Percentiles rank a stretch among this genome's conserved stretches.
These are phyloP conservation scores for Arthrinium phaeospermum DNA, from an alignment of 2,329 filamentous ascomycete genomes.

Conservation along the genomic window DNA sequence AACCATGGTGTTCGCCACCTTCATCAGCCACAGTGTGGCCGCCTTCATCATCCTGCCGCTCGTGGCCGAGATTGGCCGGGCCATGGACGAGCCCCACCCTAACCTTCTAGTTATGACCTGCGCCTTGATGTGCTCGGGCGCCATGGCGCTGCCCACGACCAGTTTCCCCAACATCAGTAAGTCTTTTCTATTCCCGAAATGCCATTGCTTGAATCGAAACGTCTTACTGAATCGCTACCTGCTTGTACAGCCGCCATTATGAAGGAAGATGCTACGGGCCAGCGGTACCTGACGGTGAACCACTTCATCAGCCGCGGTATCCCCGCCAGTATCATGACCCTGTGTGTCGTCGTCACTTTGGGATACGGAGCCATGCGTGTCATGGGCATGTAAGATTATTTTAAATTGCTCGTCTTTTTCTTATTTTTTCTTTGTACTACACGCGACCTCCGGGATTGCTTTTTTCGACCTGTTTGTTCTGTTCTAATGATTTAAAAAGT, in stretches of 20 bases:
- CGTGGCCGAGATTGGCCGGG: constrained; percentile 81
- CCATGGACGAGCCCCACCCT: constrained; percentile 88
- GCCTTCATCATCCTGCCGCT: constrained; percentile 93
- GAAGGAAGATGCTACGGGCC: constrained; percentile 96
- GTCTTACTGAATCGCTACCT: constrained; percentile 49
- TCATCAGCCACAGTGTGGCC: constrained; percentile 97
- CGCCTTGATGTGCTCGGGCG: constrained; percentile 96
- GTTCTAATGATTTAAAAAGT: neutral
- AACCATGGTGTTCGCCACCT: constrained; percentile 92
- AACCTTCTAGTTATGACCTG: constrained; percentile 95
- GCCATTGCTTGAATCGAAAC: neutral
- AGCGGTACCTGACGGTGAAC: constrained; percentile 87
- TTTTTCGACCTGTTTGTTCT: neutral
- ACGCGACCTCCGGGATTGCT: neutral
- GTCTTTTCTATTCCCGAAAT: constrained; percentile 46
- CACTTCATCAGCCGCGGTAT: constrained; percentile 96
- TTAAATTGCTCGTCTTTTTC: no score
- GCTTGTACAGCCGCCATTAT: constrained; percentile 76
- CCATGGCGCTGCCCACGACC: constrained; percentile 93
- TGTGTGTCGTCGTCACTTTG: constrained; percentile 82
- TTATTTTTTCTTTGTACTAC: neutral
- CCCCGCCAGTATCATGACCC: constrained; percentile 81
- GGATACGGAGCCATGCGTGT: constrained; percentile 91
- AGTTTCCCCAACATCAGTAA: constrained; percentile 99
- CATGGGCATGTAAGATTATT: constrained; percentile 37